A percentile compares a stretch with the other conserved stretches of the same genome.
Evolutionary conservation across 1,284 basidiomycete species (phyloP).

Genomic region (Trametes polyzona): DNA sequence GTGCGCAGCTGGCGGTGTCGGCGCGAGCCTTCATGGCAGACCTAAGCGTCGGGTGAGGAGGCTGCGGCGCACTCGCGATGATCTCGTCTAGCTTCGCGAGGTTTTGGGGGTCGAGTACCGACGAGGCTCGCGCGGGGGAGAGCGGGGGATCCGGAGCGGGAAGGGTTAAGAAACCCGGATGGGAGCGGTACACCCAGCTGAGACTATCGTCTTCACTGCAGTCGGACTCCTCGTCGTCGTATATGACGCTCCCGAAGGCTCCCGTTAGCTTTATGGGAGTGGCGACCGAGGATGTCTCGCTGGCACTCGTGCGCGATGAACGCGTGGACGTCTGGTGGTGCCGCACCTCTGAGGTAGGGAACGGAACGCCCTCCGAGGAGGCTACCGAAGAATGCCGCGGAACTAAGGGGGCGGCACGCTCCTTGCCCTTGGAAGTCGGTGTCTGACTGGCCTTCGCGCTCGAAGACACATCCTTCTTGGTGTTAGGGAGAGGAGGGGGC

Average conservation of each 20-base stretch:
- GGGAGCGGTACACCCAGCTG: not conserved
- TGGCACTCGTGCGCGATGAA: not conserved
- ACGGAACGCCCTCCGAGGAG: not conserved
- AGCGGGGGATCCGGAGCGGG: not conserved
- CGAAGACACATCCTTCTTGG: not conserved
- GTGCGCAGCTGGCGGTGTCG: not conserved
- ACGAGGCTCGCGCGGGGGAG: not conserved
- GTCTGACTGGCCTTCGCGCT: not conserved
- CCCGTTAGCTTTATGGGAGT: not conserved
- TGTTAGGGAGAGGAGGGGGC: not conserved
- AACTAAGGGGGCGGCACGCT: not conserved
- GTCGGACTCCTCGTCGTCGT: not conserved
- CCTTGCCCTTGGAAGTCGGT: not conserved
- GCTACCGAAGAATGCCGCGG: not conserved
- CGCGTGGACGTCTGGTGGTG: too few relatives aligned
- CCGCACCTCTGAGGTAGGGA: not conserved
- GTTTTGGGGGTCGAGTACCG: not conserved
- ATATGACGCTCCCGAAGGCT: not conserved
- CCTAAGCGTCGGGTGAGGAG: not conserved
- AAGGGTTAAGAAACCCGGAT: not conserved
- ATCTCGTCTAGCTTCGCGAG: not conserved
- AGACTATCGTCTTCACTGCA: not conserved
- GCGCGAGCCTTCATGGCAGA: constrained; percentile 2
- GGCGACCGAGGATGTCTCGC: not conserved
- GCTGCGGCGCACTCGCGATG: not conserved